Conservation (phyloP, 2,329 filamentous ascomycete species). For the Calonectria hongkongensis region DNA sequence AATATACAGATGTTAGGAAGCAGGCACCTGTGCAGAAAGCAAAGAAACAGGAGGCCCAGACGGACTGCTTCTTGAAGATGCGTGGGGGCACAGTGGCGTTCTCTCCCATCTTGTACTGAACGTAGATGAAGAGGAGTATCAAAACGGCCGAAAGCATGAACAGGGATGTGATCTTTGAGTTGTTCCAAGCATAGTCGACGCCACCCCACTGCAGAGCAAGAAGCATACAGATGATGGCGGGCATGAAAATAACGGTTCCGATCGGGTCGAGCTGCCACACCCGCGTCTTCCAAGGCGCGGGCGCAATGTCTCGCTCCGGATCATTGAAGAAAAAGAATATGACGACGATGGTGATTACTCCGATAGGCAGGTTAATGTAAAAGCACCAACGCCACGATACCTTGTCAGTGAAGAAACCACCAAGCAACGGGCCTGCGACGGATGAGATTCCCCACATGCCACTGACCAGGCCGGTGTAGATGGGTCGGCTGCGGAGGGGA, state of each 20-base stretch:
- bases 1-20: conserved; percentile 60
- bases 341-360: conserved; percentile 58
- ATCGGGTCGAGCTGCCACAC: conserved; percentile 56
- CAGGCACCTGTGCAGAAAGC: conserved; percentile 63
- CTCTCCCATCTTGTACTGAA: conserved; percentile 63
- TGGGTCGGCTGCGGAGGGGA: conserved; percentile 57
- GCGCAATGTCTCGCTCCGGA: conserved; percentile 50
- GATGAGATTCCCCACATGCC: conserved; percentile 68
- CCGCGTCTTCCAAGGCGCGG: conserved; percentile 51
- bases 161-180: conserved; percentile 52
- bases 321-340: conserved; percentile 56
- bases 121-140: conserved; percentile 59
- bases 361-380: conserved; percentile 64
- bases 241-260: conserved; percentile 58
- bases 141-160: conserved; percentile 59
- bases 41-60: conserved; percentile 61
- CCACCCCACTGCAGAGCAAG: conserved; percentile 72
- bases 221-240: conserved; percentile 66
- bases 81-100: conserved; percentile 66
- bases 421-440: conserved; percentile 59
- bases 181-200: conserved; percentile 57
- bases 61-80: conserved; percentile 63
- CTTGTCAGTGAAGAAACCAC: conserved; percentile 60
- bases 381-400: conserved; percentile 65
- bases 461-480: conserved; percentile 61